Evolutionary conservation across 441 rosid genomes (phyloP), one percentile per base, ranked within the genome.

Genomic region (Manihot esculenta): DNA sequence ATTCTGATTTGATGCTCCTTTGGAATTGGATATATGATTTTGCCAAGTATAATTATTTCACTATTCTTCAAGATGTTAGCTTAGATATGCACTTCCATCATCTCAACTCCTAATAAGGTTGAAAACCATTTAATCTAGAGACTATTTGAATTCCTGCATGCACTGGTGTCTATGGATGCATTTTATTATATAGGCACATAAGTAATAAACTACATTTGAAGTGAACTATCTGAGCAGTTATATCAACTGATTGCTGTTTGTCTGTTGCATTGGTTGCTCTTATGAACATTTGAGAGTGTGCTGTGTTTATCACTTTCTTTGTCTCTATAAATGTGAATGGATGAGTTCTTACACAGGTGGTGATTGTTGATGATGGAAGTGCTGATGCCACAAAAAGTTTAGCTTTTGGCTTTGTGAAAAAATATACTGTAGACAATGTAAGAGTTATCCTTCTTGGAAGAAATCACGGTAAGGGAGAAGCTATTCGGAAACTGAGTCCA

Each of bases 381-480:
- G 74, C 74, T 62, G 99, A 95, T 84, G 88, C 83, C 53, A 95
- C 98, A 56, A 87, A 88, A 76, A 83, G 81, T 72, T 94, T 89
- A 64, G 99, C 94, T 70, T 85, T 90, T 72, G 89, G 84, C 72
- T 91, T 77, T 74, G 88, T 87, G 35, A 89, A 76, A 80, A 91
- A 84, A 74, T 73, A 89, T 72, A 72, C 94, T 13, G 85, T 89
- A 70, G 92, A 91, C 71, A 89, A 82, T 72, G 87, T 95, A 50
- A 88, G 99, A 79, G 77, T 84, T 70, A 87, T 95, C 81, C 89
- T 92, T 69, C 97, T 95, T 50, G 98, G 99, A 33, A 88, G 76
- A 77, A 93, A 93, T 77, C 97, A 91, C 69, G 97, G 99, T 45
- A 95, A 95, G 84, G 99, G 99, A 82, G 99, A 95, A 81, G 98